Evolutionary conservation across 2,329 filamentous ascomycete genomes (phyloP).

Genomic region (Pseudocercospora eumusae): DNA sequence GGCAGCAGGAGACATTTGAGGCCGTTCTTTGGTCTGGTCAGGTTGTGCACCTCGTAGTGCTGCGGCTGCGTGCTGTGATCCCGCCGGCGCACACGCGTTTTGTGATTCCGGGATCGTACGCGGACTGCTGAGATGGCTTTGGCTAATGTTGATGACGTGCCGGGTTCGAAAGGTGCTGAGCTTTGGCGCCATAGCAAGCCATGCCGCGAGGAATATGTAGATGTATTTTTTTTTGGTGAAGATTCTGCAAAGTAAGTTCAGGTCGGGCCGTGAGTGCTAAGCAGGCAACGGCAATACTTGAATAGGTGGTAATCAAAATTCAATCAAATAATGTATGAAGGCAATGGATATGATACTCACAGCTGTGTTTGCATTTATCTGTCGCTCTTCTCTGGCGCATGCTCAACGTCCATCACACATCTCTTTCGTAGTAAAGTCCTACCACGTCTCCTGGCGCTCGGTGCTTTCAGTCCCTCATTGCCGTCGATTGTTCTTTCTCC

Average conservation of each 20-base stretch:
- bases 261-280: background rate
- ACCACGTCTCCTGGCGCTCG: background rate
- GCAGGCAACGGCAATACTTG: too few species aligned
- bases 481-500: slow-evolving; percentile 67
- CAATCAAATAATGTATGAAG: too few species aligned
- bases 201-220: slow-evolving; percentile 1
- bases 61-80: background rate
- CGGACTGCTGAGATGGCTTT: slow-evolving; percentile 18
- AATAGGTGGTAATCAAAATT: too few species aligned
- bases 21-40: background rate
- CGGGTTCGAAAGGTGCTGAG: slow-evolving; percentile 21
- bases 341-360: slow-evolving; percentile 2
- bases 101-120: slow-evolving; percentile 6
- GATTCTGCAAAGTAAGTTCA: background rate
- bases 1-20: background rate
- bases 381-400: slow-evolving; percentile 5
- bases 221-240: too few species aligned
- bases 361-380: slow-evolving; percentile 3
- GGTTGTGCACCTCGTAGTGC: background rate
- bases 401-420: slow-evolving; percentile 15
- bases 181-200: slow-evolving; percentile 23
- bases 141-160: slow-evolving; percentile 30
- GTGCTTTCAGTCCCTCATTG: slow-evolving; percentile 17
- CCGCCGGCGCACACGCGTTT: background rate
- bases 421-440: slow-evolving; percentile 4